Conservation (phyloP, 2,329 filamentous ascomycete genomes). For the Didymella segeticola region DNA sequence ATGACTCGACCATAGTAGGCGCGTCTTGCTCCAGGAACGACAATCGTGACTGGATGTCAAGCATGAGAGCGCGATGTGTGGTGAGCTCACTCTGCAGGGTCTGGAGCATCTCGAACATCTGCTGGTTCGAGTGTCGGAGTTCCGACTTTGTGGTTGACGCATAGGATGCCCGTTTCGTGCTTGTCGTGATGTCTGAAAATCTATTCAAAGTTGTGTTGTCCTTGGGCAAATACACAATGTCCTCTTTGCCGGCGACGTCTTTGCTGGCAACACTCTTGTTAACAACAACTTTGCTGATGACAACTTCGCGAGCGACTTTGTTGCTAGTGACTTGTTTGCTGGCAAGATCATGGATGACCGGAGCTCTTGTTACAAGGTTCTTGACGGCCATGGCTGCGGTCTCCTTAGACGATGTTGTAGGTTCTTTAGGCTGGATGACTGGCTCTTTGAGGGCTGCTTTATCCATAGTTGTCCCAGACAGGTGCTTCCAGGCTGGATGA, state of each 20-base stretch:
- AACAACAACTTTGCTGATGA: background rate
- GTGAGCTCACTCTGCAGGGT: conserved; percentile 38
- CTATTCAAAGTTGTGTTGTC: conserved; percentile 12
- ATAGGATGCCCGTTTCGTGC: conserved; percentile 31
- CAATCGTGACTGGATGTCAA: conserved; percentile 38
- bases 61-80: conserved; percentile 34
- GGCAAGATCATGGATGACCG: background rate
- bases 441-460: conserved; percentile 8
- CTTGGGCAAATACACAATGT: conserved; percentile 4
- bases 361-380: background rate
- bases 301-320: background rate
- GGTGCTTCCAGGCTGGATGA: conserved; percentile 14
- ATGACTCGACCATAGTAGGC: conserved; percentile 15
- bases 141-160: conserved; percentile 35
- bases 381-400: background rate
- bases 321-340: background rate
- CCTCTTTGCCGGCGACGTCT: background rate
- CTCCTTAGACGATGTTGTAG: background rate
- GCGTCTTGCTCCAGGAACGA: conserved; percentile 35
- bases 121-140: conserved; percentile 33
- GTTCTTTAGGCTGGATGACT: background rate
- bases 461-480: conserved; percentile 9
- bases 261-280: background rate
- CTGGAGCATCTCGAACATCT: conserved; percentile 39
- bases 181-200: conserved; percentile 10